Conservation (phyloP, 2,329 filamentous ascomycete genomes). For the Monilinia polystroma region DNA sequence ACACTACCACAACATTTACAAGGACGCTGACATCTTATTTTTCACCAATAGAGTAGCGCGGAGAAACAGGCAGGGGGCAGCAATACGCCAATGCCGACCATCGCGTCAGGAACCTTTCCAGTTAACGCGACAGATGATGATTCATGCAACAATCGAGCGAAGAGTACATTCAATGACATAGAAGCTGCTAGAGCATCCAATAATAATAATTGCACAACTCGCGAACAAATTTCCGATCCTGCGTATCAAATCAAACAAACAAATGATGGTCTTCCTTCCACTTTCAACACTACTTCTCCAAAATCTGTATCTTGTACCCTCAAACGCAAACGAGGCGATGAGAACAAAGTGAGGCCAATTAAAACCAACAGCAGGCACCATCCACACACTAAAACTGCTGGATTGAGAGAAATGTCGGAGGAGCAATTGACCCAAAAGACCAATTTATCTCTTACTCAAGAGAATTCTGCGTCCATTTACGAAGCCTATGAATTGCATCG, state of each 20-base stretch:
- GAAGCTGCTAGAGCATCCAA: neutral
- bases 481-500: conserved; percentile 29
- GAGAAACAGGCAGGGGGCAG: neutral
- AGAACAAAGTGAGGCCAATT: neutral
- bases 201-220: neutral
- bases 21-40: conserved; percentile 16
- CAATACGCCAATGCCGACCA: neutral
- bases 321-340: no score
- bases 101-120: conserved; percentile 2
- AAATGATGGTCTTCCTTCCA: neutral
- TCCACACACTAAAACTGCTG: neutral
- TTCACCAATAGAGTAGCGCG: conserved; percentile 14
- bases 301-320: neutral
- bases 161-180: neutral
- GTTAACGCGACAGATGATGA: conserved; percentile 7
- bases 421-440: conserved; percentile 32
- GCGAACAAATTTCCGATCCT: neutral
- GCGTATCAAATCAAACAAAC: neutral
- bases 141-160: neutral
- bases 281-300: neutral
- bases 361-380: neutral
- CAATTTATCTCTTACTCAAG: conserved; percentile 37
- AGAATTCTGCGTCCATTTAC: conserved; percentile 36
- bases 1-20: conserved; percentile 3
- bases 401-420: conserved; percentile 6